Conservation (phyloP, 1,284 basidiomycete genomes). For the Puccinia triticina region DNA sequence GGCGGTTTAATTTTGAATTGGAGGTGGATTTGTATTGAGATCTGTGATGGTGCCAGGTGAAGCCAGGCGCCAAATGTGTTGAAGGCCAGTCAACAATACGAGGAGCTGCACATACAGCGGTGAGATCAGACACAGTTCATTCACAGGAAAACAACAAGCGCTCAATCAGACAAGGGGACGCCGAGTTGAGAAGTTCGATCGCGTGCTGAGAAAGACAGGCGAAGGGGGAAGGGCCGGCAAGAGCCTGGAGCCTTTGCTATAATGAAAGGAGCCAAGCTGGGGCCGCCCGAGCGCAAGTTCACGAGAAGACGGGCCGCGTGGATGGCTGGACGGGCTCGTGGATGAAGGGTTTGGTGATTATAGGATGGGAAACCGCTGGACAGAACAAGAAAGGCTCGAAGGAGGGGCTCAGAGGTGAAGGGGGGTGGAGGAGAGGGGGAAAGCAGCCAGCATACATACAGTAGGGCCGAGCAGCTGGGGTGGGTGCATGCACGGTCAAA, state of each 20-base stretch:
- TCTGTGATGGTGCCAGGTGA: neutral
- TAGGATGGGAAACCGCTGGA: neutral
- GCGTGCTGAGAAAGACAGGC: neutral
- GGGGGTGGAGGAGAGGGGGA: neutral
- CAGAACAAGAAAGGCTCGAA: neutral
- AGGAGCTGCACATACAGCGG: neutral
- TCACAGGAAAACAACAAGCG: neutral
- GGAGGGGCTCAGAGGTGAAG: too few relatives aligned
- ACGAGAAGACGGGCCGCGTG: too few relatives aligned
- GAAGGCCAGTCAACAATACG: neutral
- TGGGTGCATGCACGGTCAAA: neutral
- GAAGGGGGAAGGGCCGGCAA: neutral
- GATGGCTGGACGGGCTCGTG: neutral
- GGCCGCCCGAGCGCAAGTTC: neutral
- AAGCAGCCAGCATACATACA: neutral
- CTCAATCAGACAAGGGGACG: neutral
- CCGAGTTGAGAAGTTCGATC: neutral
- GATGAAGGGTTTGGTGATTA: neutral
- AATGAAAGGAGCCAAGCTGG: neutral
- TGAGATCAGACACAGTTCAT: neutral
- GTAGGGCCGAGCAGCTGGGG: neutral
- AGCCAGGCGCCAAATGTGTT: neutral
- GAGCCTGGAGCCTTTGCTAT: too few relatives aligned
- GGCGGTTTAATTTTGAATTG: neutral
- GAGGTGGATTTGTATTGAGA: neutral